Evolutionary conservation across 441 rosid genomes (phyloP).

Genomic region (Arabidopsis hybrid): DNA sequence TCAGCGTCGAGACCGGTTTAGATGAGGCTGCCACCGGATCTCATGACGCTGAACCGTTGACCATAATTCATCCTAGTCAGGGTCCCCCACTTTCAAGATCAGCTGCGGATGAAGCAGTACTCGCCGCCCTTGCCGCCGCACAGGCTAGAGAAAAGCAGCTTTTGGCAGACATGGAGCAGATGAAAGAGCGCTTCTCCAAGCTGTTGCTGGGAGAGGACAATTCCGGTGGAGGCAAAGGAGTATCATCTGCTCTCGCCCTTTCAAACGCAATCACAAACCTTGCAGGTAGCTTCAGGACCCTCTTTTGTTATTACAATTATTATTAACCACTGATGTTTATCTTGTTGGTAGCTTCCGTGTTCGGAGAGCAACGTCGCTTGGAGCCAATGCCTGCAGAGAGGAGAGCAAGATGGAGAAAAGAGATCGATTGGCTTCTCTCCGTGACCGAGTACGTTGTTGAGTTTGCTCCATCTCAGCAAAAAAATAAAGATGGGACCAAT

Average conservation of each 20-base stretch:
- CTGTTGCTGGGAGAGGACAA: conserved; percentile 92
- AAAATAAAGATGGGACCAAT: conserved; percentile 70
- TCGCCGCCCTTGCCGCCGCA: conserved; percentile 8
- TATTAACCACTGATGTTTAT: neutral
- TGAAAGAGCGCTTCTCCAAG: conserved; percentile 90
- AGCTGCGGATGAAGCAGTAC: conserved; percentile 48
- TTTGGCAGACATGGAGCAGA: conserved; percentile 73
- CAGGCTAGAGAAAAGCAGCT: conserved; percentile 55
- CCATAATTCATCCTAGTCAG: conserved; percentile 42
- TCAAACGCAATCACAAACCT: conserved; percentile 95
- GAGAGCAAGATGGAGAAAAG: conserved; percentile 89
- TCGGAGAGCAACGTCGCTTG: conserved; percentile 83
- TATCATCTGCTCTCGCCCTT: conserved; percentile 92
- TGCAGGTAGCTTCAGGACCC: conserved; percentile 62
- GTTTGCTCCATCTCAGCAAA: conserved; percentile 86
- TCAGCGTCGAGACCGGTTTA: conserved; percentile 41
- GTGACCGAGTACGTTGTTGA: conserved; percentile 88
- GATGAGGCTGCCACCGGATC: conserved; percentile 40
- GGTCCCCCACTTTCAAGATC: conserved; percentile 45
- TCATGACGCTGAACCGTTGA: conserved; percentile 36
- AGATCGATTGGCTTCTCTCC: conserved; percentile 85
- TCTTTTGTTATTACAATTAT: neutral
- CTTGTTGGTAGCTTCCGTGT: conserved; percentile 73
- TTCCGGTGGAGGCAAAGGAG: conserved; percentile 99
- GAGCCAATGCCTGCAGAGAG: conserved; percentile 92